These are phyloP conservation scores for Pyrus bretschneideri DNA, from an alignment of 306 rosid genomes.

Conservation along the genomic window DNA sequence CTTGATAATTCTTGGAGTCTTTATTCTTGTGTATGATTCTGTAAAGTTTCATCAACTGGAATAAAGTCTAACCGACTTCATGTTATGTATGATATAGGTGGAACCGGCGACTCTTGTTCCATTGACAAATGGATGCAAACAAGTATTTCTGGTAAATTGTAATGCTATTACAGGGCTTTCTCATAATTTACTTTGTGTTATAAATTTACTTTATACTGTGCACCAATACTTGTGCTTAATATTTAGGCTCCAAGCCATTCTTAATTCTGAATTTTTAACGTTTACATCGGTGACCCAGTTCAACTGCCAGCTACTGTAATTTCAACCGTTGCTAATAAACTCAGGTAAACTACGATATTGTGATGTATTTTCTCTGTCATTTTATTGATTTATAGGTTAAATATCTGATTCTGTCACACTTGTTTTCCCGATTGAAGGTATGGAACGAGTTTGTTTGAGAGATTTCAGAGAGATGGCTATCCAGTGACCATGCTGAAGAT, in stretches of 20 bases:
- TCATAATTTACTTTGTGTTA: background rate
- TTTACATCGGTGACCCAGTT: slow-evolving; percentile 90
- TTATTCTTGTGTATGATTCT: background rate
- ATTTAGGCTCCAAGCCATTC: background rate
- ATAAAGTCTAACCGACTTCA: background rate
- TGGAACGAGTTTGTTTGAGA: slow-evolving; percentile 79
- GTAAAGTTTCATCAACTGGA: background rate
- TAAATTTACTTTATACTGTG: background rate
- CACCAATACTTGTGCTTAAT: background rate
- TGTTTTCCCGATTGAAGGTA: slow-evolving; percentile 52
- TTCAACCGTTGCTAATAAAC: slow-evolving; percentile 58
- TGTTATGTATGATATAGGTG: slow-evolving; percentile 43
- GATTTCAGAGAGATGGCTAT: slow-evolving; percentile 80
- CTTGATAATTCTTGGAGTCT: background rate
- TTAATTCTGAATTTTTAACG: background rate
- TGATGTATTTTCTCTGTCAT: background rate
- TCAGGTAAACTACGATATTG: slow-evolving; percentile 40
- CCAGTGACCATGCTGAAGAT: slow-evolving; percentile 94
- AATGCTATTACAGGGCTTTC: slow-evolving; percentile 6
- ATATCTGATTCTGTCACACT: slow-evolving; percentile 3
- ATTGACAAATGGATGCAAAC: slow-evolving; percentile 84
- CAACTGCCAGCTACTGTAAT: slow-evolving; percentile 98
- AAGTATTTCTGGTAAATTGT: slow-evolving; percentile 76
- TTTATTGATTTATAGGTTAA: background rate
- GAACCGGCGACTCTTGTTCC: slow-evolving; percentile 94